These are phyloP conservation scores for Grigorovia yakushimaensis DNA, from an alignment of 805 yeast genomes.

Conservation along the genomic window DNA sequence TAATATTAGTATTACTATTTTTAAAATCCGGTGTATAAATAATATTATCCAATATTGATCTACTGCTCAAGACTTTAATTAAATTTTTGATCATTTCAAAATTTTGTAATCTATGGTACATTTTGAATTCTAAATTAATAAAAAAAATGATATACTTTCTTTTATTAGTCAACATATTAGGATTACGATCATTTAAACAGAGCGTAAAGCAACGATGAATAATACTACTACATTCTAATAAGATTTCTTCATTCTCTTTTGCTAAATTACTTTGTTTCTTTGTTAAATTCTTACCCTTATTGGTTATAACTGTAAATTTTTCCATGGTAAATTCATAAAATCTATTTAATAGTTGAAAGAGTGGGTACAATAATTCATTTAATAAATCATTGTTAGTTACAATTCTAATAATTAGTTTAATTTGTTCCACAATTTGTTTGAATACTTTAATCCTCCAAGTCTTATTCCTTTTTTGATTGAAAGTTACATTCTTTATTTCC, in stretches of 20 bases:
- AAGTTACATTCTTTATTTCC: conserved; percentile 1
- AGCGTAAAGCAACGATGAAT: conserved; percentile 66
- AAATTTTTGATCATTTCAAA: conserved; percentile 65
- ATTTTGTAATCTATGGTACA: conserved; percentile 58
- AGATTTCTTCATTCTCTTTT: neutral
- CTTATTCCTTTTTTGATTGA: neutral
- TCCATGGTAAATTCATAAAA: conserved; percentile 10
- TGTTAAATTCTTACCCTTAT: neutral
- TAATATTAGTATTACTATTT: neutral
- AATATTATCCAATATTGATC: neutral
- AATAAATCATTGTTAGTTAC: neutral
- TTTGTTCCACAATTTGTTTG: neutral
- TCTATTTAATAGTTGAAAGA: conserved; percentile 16
- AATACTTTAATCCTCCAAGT: conserved; percentile 31
- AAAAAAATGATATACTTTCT: conserved; percentile 60
- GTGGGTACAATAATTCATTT: neutral
- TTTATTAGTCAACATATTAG: conserved; percentile 40
- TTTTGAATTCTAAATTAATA: conserved; percentile 56
- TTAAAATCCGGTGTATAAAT: neutral
- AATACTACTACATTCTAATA: conserved; percentile 46
- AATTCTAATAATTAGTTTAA: neutral
- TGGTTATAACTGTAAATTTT: conserved; percentile 4
- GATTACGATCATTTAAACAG: conserved; percentile 69
- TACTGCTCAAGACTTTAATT: conserved; percentile 45
- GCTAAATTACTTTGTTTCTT: neutral